phyloP scores from a whole-genome alignment of 768 basidiomycete species.

The Rhizopogon vinicolor region DNA sequence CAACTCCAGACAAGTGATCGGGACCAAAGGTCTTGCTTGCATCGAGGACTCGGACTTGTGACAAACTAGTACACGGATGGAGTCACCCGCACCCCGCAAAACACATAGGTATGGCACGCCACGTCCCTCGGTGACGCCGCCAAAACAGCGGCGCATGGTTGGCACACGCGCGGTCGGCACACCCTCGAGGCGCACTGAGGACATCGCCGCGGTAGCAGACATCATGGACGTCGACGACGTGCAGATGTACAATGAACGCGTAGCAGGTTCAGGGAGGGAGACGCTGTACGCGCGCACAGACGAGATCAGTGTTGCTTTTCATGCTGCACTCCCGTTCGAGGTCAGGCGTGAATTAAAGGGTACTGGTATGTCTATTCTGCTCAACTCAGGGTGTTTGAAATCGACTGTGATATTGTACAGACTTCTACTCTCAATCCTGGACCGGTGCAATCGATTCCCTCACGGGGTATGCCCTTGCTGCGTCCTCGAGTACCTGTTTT shows the following conservation, averaged over 20 bases:
- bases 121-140: slow-evolving; percentile 17
- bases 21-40: background rate
- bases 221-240: slow-evolving; percentile 68
- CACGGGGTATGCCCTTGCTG: slow-evolving; percentile 72
- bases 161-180: slow-evolving; percentile 17
- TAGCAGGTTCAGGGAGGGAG: slow-evolving; percentile 20
- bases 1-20: background rate
- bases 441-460: slow-evolving; percentile 66
- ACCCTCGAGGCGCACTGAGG: slow-evolving; percentile 17
- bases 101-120: slow-evolving; percentile 31
- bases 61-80: slow-evolving; percentile 8
- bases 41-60: background rate
- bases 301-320: slow-evolving; percentile 62
- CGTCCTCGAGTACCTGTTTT: slow-evolving; percentile 70
- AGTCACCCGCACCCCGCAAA: slow-evolving; percentile 56
- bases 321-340: slow-evolving; percentile 68
- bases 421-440: slow-evolving; percentile 64
- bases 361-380: slow-evolving; percentile 41
- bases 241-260: slow-evolving; percentile 34
- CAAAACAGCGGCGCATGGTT: slow-evolving; percentile 22
- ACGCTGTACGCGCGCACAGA: slow-evolving; percentile 64
- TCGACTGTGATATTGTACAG: slow-evolving; percentile 28
- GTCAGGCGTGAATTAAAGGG: slow-evolving; percentile 67
- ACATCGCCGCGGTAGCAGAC: slow-evolving; percentile 42
- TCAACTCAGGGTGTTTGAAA: background rate